phyloP scores from a whole-genome alignment of 768 basidiomycete species.

The Tephrocybe sp. region DNA sequence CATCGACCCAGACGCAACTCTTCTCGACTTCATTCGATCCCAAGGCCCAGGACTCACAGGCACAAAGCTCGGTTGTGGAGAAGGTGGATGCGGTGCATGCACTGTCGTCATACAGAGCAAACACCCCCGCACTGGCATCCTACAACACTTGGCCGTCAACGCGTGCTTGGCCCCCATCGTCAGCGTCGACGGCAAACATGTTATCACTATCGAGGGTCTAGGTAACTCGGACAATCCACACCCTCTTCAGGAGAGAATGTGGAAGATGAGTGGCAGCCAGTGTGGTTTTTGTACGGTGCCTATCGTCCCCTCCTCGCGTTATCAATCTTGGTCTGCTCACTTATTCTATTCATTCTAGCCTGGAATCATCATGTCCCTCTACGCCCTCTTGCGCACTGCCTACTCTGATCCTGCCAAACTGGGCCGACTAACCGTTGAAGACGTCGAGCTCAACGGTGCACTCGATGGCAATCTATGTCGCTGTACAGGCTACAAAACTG shows the following conservation, averaged over 20 bases:
- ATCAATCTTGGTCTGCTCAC: background rate
- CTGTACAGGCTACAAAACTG: slow-evolving; percentile 16
- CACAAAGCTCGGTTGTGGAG: slow-evolving; percentile 15
- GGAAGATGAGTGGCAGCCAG: slow-evolving; percentile 18
- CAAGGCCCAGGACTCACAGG: slow-evolving; percentile 17
- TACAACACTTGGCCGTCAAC: slow-evolving; percentile 15
- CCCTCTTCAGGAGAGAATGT: slow-evolving; percentile 16
- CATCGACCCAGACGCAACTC: slow-evolving; percentile 16
- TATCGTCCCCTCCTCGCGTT: background rate
- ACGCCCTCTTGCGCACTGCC: slow-evolving; percentile 15
- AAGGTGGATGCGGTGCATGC: slow-evolving; percentile 16
- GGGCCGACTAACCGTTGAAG: slow-evolving; percentile 13
- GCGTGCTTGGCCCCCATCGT: slow-evolving; percentile 15
- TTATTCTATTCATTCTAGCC: slow-evolving; percentile 1
- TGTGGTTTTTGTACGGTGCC: slow-evolving; percentile 17
- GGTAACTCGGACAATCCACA: slow-evolving; percentile 16
- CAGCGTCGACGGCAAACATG: slow-evolving; percentile 16
- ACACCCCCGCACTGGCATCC: slow-evolving; percentile 13
- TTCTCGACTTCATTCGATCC: slow-evolving; percentile 16
- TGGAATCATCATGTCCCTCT: slow-evolving; percentile 17
- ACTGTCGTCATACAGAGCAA: slow-evolving; percentile 16
- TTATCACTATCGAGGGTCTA: slow-evolving; percentile 15
- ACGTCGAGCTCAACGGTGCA: slow-evolving; percentile 15
- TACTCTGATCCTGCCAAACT: slow-evolving; percentile 15
- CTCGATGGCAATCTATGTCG: slow-evolving; percentile 17